Base-by-base conservation (phyloP, 371 early-diverging fungal species). In the Syncephalastrum sp. region DNA sequence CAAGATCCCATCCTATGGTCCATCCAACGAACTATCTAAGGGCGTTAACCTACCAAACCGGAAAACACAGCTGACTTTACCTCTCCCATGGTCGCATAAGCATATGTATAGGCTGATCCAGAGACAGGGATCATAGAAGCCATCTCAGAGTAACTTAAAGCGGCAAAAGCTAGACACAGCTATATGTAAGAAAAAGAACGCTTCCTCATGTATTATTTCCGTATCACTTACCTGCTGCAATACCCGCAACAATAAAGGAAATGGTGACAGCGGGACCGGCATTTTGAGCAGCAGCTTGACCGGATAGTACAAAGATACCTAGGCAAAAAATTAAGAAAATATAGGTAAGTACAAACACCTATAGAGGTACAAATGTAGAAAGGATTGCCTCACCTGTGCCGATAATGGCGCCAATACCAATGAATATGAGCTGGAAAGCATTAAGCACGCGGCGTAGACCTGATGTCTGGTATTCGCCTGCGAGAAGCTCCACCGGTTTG, bases 1-100 rank as follows among this genome's bases (percentile, higher is more conserved):
- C 85, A 33, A 92, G 69, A 69, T 91, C 85, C 93, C 93, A 93
- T 19, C 91, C 91, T 57, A 93, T 84, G 25, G 85, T 85, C 91
- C 91, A 93, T 3, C 84, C 92, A 16, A 89, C 66, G 43, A 91
- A 72, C 75, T 72, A 56, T 24, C 33, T 12, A 5, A 27, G 27
- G 7, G 7, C 27, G 27, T 27, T 27, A 24, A 27, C 19, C 16
- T n/a, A 29, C 41, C 47, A 3, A 17, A 27, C 19, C 12, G 5
- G 27, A 6, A 49, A 19, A 2, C 1, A 44, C 21, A 45, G 19
- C 23, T 29, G 17, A 24, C 3, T 27, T 42, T 68, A 72, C 72
- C 61, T 93, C 92, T 23, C 93, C 93, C 75, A 92, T 80, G 1
- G 92, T 90, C 2, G 91, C 90, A 56, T 91, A 92, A 10, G 90